Evolutionary conservation across 1,284 basidiomycete genomes (phyloP), one percentile per base, ranked within the genome.

Genomic region (Phellopilus nigrolimitatus): DNA sequence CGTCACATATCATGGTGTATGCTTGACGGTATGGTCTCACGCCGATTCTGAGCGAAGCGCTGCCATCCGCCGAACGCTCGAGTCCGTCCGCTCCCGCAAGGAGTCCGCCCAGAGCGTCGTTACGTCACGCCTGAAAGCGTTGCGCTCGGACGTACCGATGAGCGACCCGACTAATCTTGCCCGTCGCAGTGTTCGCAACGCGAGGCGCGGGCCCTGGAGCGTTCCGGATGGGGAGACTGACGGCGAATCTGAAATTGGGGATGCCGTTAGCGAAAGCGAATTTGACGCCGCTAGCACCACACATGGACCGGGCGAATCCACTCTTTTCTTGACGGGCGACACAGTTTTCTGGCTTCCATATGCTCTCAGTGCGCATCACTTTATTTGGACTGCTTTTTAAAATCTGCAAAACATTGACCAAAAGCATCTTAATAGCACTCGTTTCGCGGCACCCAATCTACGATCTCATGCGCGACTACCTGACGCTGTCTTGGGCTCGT

Each of bases 331-430:
- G 36, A 88, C 89, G 0, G 87, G 87, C 0, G 90, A 91, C 60
- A 91, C 91, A 24, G 87, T 92, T 17, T 94, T 94, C 64, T 95
- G 92, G 92, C 76, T 95, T 48, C 92, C 92, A 4, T 94, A 94
- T 63, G 88, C 90, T 2, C 71, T 95, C 37, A 93, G 91, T 89
- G 61, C 68, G 84, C 74, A n/a, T 25, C 43, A 28, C 51, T 42
- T 33, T 38, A 30, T 47, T 39, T n/a, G 19, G 12, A n/a, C n/a
- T n/a, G n/a, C n/a, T 13, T 53, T 65, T 41, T 63, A 63, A 64
- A 22, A 46, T 60, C 52, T 33, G 27, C 47, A 33, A 7, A 15
- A 37, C 34, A 17, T n/a, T n/a, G 53, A 17, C 21, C 56, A 15
- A 57, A 61, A 54, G 38, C 57, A 55, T 48, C 28, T 36, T 47